These are phyloP conservation scores for Stipa capillata DNA, from an alignment of 176 grass and related monocot genomes.

Conservation along the genomic window DNA sequence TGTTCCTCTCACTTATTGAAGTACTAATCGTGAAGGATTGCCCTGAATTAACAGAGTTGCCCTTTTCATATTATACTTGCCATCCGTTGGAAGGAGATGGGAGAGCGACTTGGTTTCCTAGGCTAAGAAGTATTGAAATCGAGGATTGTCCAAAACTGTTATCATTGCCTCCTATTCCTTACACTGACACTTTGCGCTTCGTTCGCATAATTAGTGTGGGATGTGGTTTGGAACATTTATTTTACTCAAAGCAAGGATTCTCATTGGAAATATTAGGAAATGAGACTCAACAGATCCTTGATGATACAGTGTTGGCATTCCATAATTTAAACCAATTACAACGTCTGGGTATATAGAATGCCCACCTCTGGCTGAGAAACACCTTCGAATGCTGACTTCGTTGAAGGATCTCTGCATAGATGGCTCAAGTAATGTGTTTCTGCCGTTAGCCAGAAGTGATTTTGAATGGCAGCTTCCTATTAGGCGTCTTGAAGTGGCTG, in stretches of 20 bases:
- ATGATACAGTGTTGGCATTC: background rate
- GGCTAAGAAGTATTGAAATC: rapidly evolving
- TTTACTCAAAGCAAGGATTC: rapidly evolving
- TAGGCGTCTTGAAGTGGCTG: background rate
- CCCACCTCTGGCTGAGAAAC: background rate
- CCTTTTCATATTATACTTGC: background rate
- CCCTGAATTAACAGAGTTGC: background rate
- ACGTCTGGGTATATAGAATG: background rate
- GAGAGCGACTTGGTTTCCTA: background rate
- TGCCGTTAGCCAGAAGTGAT: background rate
- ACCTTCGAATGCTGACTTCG: background rate
- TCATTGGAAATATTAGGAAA: rapidly evolving
- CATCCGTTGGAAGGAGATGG: background rate
- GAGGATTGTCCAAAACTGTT: rapidly evolving
- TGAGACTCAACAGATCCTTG: background rate
- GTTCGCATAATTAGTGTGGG: rapidly evolving
- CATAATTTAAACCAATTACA: background rate
- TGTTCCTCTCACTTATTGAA: background rate
- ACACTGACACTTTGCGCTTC: too few relatives aligned
- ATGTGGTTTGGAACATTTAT: rapidly evolving
- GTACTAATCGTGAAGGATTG: background rate
- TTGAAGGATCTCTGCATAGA: background rate
- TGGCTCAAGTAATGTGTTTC: too few relatives aligned
- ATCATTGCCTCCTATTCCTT: background rate
- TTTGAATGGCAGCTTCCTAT: background rate